Conservation (phyloP, 1,284 basidiomycete species). For the Sporisorium reilianum region DNA sequence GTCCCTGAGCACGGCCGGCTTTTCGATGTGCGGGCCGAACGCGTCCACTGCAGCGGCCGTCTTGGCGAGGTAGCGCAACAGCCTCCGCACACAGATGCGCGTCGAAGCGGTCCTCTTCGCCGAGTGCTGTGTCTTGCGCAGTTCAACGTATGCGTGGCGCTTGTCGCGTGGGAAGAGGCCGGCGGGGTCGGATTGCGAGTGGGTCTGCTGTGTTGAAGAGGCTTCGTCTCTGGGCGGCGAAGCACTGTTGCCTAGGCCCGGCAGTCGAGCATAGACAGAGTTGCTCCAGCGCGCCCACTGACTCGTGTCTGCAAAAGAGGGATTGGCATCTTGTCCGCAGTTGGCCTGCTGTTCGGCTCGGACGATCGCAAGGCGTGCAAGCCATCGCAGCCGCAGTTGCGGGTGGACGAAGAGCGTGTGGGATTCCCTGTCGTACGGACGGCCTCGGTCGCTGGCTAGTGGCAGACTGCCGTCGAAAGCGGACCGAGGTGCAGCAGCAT, state of each 20-base stretch:
- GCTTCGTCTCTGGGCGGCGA: neutral
- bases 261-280: slow-evolving; percentile 16
- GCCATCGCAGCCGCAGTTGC: slow-evolving; percentile 23
- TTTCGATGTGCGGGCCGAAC: neutral
- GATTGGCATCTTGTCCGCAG: neutral
- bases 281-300: slow-evolving; percentile 29
- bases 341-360: neutral
- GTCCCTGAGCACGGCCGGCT: slow-evolving; percentile 5
- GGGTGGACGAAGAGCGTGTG: slow-evolving; percentile 35
- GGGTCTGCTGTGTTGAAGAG: slow-evolving; percentile 7
- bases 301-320: neutral
- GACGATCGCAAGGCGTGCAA: slow-evolving; percentile 15
- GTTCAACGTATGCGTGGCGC: slow-evolving; percentile 16
- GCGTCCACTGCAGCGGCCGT: neutral
- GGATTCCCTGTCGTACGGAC: slow-evolving; percentile 20
- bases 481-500: neutral
- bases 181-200: slow-evolving; percentile 13
- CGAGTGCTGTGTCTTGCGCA: slow-evolving; percentile 22
- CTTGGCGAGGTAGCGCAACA: slow-evolving; percentile 19
- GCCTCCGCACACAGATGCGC: slow-evolving; percentile 12
- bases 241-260: neutral
- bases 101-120: slow-evolving; percentile 9
- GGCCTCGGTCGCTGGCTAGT: slow-evolving; percentile 7
- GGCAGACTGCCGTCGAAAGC: slow-evolving; percentile 13
- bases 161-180: slow-evolving; percentile 30